Conservation (phyloP, 345 rosid genomes). For the Ricinus communis region DNA sequence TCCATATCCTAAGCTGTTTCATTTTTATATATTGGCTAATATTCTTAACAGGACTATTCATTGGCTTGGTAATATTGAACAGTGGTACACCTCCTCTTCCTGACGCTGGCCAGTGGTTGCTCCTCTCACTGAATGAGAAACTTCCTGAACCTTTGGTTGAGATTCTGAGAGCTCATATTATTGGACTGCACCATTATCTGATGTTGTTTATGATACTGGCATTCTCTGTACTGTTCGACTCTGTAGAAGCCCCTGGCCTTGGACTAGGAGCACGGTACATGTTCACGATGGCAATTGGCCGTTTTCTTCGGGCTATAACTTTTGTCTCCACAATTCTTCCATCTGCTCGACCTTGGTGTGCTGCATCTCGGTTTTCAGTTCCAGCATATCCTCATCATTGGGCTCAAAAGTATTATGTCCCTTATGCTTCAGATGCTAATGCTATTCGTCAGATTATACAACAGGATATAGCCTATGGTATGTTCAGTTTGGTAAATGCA, state of each 20-base stretch:
- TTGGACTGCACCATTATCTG: constrained; percentile 81
- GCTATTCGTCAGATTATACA: constrained; percentile 61
- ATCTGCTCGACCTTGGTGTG: constrained; percentile 96
- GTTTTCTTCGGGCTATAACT: constrained; percentile 83
- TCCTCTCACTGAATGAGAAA: constrained; percentile 78
- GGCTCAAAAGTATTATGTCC: constrained; percentile 91
- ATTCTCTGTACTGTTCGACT: constrained; percentile 81
- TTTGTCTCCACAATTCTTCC: constrained; percentile 87
- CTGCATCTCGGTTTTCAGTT: constrained; percentile 58
- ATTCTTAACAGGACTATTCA: constrained; percentile 12
- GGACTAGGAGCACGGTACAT: constrained; percentile 90
- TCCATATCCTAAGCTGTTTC: constrained; percentile 10
- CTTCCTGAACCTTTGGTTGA: constrained; percentile 69
- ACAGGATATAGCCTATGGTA: constrained; percentile 70
- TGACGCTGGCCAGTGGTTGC: constrained; percentile 91
- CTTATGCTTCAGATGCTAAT: constrained; percentile 66
- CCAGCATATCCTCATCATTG: constrained; percentile 81
- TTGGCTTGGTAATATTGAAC: constrained; percentile 35
- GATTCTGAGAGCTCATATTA: constrained; percentile 75
- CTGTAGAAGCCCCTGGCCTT: constrained; percentile 86
- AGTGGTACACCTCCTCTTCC: constrained; percentile 81
- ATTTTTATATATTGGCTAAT: constrained; percentile 6
- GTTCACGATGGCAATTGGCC: constrained; percentile 91
- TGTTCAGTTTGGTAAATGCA: not conserved
- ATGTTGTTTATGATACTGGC: constrained; percentile 88